phyloP scores from a whole-genome alignment of 345 rosid species.

The Trapa incisa region DNA sequence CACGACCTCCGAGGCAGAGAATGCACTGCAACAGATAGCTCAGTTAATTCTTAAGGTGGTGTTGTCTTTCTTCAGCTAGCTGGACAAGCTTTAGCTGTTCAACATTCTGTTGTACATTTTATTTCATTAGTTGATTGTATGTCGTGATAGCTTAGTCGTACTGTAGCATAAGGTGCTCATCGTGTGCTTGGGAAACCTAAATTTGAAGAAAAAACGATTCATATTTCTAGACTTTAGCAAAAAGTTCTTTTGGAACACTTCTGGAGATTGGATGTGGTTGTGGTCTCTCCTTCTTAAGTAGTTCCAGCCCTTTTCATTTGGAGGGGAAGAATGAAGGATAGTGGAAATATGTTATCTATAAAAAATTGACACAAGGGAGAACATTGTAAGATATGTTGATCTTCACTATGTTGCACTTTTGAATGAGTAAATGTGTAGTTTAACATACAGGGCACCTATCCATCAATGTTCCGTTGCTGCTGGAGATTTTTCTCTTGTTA shows the following conservation, averaged over 20 bases:
- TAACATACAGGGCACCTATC: neutral
- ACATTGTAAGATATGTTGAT: neutral
- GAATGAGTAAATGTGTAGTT: neutral
- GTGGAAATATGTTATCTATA: neutral
- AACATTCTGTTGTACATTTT: neutral
- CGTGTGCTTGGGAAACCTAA: neutral
- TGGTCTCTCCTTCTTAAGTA: neutral
- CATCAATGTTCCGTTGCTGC: neutral
- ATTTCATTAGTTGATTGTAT: neutral
- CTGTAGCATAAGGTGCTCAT: neutral
- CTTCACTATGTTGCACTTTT: neutral
- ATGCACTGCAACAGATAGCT: conserved; percentile 47
- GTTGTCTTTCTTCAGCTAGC: neutral
- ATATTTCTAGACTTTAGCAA: too few relatives aligned
- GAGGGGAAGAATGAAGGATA: neutral
- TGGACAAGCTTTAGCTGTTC: neutral
- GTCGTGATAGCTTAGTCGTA: neutral
- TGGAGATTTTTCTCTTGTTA: neutral
- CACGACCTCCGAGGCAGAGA: conserved; percentile 37
- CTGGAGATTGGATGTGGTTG: too few relatives aligned
- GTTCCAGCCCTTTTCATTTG: neutral
- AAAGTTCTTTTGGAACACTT: too few relatives aligned
- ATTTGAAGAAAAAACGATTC: too few relatives aligned
- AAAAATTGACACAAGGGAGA: neutral
- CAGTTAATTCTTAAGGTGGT: conserved; percentile 36